phyloP scores from a whole-genome alignment of 1,284 basidiomycete genomes.

The Ceratobasidium sp. region DNA sequence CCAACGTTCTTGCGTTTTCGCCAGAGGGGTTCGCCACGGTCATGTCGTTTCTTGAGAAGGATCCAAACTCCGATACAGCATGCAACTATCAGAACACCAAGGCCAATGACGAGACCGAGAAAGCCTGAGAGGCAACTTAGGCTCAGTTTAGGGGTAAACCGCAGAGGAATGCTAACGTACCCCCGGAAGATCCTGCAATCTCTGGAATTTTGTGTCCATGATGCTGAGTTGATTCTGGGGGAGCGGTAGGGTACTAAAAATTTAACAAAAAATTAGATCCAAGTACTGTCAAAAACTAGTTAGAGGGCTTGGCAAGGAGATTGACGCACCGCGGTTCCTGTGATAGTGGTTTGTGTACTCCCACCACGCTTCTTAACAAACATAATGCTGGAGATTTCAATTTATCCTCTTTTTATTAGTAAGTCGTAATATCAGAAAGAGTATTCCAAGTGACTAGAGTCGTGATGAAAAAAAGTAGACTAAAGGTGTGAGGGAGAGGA shows the following conservation, averaged over 20 bases:
- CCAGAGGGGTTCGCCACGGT: constrained; percentile 46
- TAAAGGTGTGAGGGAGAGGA: not conserved
- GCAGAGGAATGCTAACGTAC: not conserved
- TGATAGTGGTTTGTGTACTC: constrained; percentile 23
- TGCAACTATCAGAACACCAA: constrained; percentile 48
- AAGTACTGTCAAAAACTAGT: not conserved
- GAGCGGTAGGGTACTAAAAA: constrained; percentile 45
- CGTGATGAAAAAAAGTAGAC: not conserved
- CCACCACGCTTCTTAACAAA: constrained; percentile 32
- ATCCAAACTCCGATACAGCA: constrained; percentile 44
- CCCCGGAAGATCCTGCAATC: constrained; percentile 49
- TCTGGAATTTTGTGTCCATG: constrained; percentile 47
- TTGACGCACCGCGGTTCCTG: constrained; percentile 16
- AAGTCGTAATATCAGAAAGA: too few relatives aligned
- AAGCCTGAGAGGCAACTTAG: constrained; percentile 37
- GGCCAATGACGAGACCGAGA: constrained; percentile 48
- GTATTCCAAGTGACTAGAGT: too few relatives aligned
- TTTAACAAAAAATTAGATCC: not conserved
- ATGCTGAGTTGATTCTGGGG: constrained; percentile 45
- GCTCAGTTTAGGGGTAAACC: not conserved
- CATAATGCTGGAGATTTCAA: not conserved
- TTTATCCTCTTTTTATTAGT: not conserved
- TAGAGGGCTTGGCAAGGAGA: not conserved
- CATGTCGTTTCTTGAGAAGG: constrained; percentile 47
- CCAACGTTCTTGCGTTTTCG: constrained; percentile 33